Conservation (phyloP, 2,329 filamentous ascomycete species). For the Diaporthe sp. region DNA sequence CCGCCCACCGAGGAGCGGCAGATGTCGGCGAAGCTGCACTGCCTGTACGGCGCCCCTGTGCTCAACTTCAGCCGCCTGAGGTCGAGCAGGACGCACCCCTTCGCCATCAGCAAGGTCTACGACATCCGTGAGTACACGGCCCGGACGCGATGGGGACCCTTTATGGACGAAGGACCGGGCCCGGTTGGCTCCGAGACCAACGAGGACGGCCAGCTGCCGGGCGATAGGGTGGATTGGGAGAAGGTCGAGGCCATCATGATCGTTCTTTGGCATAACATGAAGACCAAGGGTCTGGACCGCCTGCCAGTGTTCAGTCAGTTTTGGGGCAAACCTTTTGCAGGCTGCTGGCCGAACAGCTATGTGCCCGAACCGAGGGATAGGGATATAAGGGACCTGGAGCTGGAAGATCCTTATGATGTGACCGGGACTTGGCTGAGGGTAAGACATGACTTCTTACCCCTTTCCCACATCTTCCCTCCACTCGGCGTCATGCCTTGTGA, state of each 20-base stretch:
- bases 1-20: constrained; percentile 65
- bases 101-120: constrained; percentile 78
- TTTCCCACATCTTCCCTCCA: not conserved
- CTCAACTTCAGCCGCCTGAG: constrained; percentile 54
- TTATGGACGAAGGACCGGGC: constrained; percentile 70
- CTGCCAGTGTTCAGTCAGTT: constrained; percentile 63
- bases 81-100: constrained; percentile 64
- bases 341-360: constrained; percentile 67
- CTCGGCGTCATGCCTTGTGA: not conserved
- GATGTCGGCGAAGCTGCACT: constrained; percentile 78
- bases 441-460: constrained; percentile 43
- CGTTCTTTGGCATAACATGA: constrained; percentile 74
- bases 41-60: constrained; percentile 75
- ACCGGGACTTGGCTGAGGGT: constrained; percentile 80
- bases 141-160: constrained; percentile 78
- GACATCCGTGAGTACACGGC: constrained; percentile 78
- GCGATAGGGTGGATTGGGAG: constrained; percentile 79
- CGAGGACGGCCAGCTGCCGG: constrained; percentile 3
- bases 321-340: constrained; percentile 70
- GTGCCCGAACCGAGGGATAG: constrained; percentile 52
- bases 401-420: constrained; percentile 78
- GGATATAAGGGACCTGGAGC: constrained; percentile 60
- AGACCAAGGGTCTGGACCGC: constrained; percentile 58
- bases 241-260: constrained; percentile 83
- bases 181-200: constrained; percentile 19